Base-by-base conservation (phyloP, 352 stramenopile species). In the Globisporangium recalcitrans region DNA sequence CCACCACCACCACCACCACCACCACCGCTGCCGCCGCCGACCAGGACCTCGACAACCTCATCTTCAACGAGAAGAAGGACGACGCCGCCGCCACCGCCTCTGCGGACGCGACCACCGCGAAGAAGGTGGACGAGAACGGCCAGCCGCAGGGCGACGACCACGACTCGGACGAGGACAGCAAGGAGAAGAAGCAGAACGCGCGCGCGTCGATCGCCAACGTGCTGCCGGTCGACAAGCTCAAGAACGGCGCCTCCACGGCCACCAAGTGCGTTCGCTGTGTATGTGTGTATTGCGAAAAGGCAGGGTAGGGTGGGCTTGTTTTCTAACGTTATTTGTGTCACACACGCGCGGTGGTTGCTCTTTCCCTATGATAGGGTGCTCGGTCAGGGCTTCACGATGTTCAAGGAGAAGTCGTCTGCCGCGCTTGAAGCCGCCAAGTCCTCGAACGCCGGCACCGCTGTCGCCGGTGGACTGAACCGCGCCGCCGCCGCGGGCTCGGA, bases 211-310 rank as follows among this genome's bases (percentile, higher is more conserved):
- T 95, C 19, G 74, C 71, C 55, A 93, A 95, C 58, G 84, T 91
- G 11, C 66, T 95, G 24, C 86, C 86, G 0, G 82, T 95, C 26
- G 86, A 95, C 63, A 93, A 93, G 74, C 73, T 95, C 64, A 95
- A 95, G 80, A 95, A 95, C 63, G 86, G 86, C 53, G 86, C 86
- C 5, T 82, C 71, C 31, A 92, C 80, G 1, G 86, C 86, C 31
- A 78, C 75, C 54, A 92, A 91, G 84, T 91, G 60, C 31, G 79
- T 73, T n/a, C n/a, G n/a, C n/a, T n/a, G n/a, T n/a, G n/a, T 34
- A 2, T 22, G 27, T 60, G 21, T 60, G 5, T 48, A 16, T 22
- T 36, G 36, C 48, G 31, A 24, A 8, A 31, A 34, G 14, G n/a
- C n/a, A n/a, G n/a, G n/a, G n/a, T n/a, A n/a, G n/a, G n/a, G 24